Evolutionary conservation across 768 basidiomycete genomes (phyloP).

Genomic region (Leccinum disarticulatum): DNA sequence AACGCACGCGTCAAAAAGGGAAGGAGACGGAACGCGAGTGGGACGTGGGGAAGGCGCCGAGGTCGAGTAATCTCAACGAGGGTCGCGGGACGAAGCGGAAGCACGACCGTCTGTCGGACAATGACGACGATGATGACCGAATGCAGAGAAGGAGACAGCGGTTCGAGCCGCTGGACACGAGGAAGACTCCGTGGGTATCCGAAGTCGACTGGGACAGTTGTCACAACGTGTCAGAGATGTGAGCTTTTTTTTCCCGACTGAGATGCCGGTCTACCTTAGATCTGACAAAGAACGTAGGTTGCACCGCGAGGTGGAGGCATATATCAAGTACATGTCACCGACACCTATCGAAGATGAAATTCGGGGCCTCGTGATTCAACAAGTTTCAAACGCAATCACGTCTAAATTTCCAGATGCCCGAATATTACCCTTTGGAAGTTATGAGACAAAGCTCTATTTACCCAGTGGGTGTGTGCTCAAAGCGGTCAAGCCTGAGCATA

Average conservation of each 20-base stretch:
- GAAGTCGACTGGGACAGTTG: slow-evolving; percentile 72
- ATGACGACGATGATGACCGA: slow-evolving; percentile 37
- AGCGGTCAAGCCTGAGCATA: neutral
- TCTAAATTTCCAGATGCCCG: slow-evolving; percentile 72
- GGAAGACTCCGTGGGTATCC: slow-evolving; percentile 68
- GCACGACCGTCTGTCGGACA: slow-evolving; percentile 43
- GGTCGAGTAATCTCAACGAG: slow-evolving; percentile 21
- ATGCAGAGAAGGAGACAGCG: slow-evolving; percentile 50
- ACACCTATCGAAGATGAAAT: slow-evolving; percentile 83
- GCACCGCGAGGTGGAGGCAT: slow-evolving; percentile 83
- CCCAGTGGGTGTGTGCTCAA: slow-evolving; percentile 73
- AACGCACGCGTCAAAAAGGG: slow-evolving; percentile 21
- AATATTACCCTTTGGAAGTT: slow-evolving; percentile 89
- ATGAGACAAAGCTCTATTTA: slow-evolving; percentile 90
- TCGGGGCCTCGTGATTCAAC: slow-evolving; percentile 67
- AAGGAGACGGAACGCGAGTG: slow-evolving; percentile 37
- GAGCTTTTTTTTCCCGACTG: slow-evolving; percentile 30
- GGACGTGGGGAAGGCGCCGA: slow-evolving; percentile 37
- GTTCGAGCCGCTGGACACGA: slow-evolving; percentile 49
- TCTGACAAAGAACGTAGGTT: slow-evolving; percentile 49
- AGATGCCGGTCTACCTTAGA: slow-evolving; percentile 6
- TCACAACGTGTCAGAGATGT: slow-evolving; percentile 84
- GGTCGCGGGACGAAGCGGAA: slow-evolving; percentile 43
- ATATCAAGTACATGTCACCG: slow-evolving; percentile 85
- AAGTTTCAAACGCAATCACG: slow-evolving; percentile 65